These are phyloP conservation scores for Apiotrichum akiyoshidainum DNA, from an alignment of 1,284 basidiomycete genomes.

Conservation along the genomic window DNA sequence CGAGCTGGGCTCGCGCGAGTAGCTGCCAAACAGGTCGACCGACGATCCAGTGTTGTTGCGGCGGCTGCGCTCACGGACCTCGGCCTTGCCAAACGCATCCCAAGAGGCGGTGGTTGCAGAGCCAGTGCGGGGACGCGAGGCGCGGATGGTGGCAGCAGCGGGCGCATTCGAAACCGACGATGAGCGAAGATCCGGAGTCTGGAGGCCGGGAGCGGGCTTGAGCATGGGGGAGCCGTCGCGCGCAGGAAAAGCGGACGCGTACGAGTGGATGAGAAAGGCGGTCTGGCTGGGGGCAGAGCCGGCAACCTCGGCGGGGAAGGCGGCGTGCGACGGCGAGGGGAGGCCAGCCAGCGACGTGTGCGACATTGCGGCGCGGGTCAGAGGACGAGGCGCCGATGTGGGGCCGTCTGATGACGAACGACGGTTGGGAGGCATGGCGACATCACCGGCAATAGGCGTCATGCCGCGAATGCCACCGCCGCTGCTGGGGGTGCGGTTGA, in stretches of 20 bases:
- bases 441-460: constrained; percentile 24
- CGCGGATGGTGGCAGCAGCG: constrained; percentile 6
- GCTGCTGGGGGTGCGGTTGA: constrained; percentile 23
- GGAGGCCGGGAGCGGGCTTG: constrained; percentile 8
- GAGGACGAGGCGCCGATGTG: constrained; percentile 7
- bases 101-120: constrained; percentile 30
- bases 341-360: constrained; percentile 37
- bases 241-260: constrained; percentile 39
- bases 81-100: constrained; percentile 41
- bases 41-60: constrained; percentile 8
- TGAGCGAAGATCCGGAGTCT: constrained; percentile 4
- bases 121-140: constrained; percentile 26
- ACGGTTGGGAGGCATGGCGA: neutral
- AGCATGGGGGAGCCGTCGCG: constrained; percentile 22
- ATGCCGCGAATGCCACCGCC: constrained; percentile 28
- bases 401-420: constrained; percentile 26
- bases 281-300: constrained; percentile 41
- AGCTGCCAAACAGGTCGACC: constrained; percentile 5
- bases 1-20: neutral
- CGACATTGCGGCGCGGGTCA: constrained; percentile 35
- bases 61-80: constrained; percentile 18
- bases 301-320: constrained; percentile 26
- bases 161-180: neutral
- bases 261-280: constrained; percentile 35
- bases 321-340: constrained; percentile 13